Conservation (phyloP, 1,284 basidiomycete genomes). For the Cutaneotrichosporon spelunceum region DNA sequence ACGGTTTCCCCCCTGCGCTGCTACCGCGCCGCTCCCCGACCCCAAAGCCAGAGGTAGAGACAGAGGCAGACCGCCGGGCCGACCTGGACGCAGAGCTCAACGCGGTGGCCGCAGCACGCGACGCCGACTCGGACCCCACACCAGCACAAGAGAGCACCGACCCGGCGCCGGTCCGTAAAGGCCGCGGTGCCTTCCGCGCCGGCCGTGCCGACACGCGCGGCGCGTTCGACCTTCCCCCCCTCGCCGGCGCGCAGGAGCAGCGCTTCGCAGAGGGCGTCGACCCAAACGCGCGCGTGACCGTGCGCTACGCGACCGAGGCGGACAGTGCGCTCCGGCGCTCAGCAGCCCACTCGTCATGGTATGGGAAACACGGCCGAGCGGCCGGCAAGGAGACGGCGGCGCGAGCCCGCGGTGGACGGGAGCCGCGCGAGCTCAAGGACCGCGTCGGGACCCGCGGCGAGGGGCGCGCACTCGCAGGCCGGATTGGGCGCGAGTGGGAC, state of each 20-base stretch:
- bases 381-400: slow-evolving; percentile 42
- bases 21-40: slow-evolving; percentile 27
- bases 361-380: slow-evolving; percentile 35
- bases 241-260: slow-evolving; percentile 2
- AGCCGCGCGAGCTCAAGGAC: slow-evolving; percentile 18
- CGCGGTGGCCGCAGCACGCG: slow-evolving; percentile 4
- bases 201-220: slow-evolving; percentile 5
- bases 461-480: slow-evolving; percentile 36
- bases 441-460: slow-evolving; percentile 26
- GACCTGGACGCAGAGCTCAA: slow-evolving; percentile 10
- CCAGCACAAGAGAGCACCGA: slow-evolving; percentile 15
- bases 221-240: slow-evolving; percentile 24
- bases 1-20: slow-evolving; percentile 37
- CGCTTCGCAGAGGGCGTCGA: slow-evolving; percentile 37
- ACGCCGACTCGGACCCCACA: background rate
- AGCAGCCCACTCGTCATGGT: slow-evolving; percentile 42
- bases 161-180: slow-evolving; percentile 22
- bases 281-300: slow-evolving; percentile 39
- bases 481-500: slow-evolving; percentile 33
- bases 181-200: slow-evolving; percentile 36
- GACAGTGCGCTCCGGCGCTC: slow-evolving; percentile 30
- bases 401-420: slow-evolving; percentile 14
- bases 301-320: slow-evolving; percentile 37
- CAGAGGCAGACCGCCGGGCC: background rate
- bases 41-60: no score